Base-by-base conservation (phyloP, 139 green algal genomes). In the Coccomyxa sp. region DNA sequence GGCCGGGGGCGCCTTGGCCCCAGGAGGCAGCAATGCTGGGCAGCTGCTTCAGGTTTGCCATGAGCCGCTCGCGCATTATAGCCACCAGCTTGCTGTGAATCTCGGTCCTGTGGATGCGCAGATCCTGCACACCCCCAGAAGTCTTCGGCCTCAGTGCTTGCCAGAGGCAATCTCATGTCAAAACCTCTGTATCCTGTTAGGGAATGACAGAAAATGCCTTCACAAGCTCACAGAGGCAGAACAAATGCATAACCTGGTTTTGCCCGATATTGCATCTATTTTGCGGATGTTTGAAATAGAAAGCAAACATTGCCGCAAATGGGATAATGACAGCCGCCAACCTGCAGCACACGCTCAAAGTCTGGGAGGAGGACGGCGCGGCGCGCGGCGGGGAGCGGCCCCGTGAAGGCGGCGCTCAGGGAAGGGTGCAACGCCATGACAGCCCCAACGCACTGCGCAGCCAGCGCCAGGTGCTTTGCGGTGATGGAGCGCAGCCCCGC, bases 1-100 rank as follows among this genome's bases (percentile, higher is more conserved):
- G 79, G 0, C 38, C 63, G 28, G 63, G 59, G 25, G 82, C 68
- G 16, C 58, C 21, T 17, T 71, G n/a, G 58, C 63, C 85, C 86
- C 89, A 98, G 25, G 27, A 51, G 17, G 89, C 88, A 1, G 89
- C 85, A 58, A 93, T 85, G 0, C 66, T 77, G 0, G 89, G 89
- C 57, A 97, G 89, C 79, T 90, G 79, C 76, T 88, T 87, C 25
- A 91, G 77, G 77, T 88, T 88, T 16, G 87, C 67, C n/a, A 59
- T 78, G 13, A 95, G 86, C 13, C 90, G 86, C 85, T 95, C 90
- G 13, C 93, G 90, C 93, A 98, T 98, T 86, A 98, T 98, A 77
- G 91, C 86, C n/a, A 98, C 93, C 76, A 98, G 89, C 92, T 98
- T 98, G 88, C 79, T 87, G 86, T 96, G 91, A 67, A 98, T 90